phyloP scores from a whole-genome alignment of 164 flowering plant species.

The Santalum album region DNA sequence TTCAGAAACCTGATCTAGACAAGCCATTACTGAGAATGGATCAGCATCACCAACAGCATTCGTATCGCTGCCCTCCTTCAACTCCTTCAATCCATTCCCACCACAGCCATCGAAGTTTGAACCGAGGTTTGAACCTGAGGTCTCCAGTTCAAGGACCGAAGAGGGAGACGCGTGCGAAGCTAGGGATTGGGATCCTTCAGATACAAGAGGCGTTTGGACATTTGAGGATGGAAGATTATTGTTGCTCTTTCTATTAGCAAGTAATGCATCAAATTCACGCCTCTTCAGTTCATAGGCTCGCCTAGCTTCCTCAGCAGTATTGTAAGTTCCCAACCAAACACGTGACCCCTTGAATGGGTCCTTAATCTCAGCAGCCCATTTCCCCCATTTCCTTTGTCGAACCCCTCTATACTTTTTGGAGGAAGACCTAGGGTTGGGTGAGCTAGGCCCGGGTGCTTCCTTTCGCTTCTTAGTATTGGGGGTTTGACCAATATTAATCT shows the following conservation, averaged over 20 bases:
- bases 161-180: slow-evolving; percentile 7
- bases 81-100: no score
- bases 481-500: slow-evolving; percentile 30
- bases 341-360: slow-evolving; percentile 57
- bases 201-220: not conserved
- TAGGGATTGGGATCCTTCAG: slow-evolving; percentile 6
- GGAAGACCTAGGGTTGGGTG: no score
- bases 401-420: slow-evolving; percentile 64
- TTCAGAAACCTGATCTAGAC: no score
- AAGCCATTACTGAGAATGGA: no score
- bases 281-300: slow-evolving; percentile 49
- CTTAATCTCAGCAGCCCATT: slow-evolving; percentile 96
- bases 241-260: not conserved
- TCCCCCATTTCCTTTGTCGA: slow-evolving; percentile 84
- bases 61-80: not conserved
- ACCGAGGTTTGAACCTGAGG: no score
- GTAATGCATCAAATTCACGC: slow-evolving; percentile 26
- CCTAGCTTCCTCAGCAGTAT: slow-evolving; percentile 70
- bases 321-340: slow-evolving; percentile 79
- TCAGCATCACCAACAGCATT: no score
- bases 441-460: no score
- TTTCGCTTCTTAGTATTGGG: no score
- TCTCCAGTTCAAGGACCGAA: slow-evolving; percentile 6
- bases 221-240: not conserved
- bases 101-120: no score